Conservation (phyloP, 2,329 filamentous ascomycete species). For the Metarhizium guizhouense region DNA sequence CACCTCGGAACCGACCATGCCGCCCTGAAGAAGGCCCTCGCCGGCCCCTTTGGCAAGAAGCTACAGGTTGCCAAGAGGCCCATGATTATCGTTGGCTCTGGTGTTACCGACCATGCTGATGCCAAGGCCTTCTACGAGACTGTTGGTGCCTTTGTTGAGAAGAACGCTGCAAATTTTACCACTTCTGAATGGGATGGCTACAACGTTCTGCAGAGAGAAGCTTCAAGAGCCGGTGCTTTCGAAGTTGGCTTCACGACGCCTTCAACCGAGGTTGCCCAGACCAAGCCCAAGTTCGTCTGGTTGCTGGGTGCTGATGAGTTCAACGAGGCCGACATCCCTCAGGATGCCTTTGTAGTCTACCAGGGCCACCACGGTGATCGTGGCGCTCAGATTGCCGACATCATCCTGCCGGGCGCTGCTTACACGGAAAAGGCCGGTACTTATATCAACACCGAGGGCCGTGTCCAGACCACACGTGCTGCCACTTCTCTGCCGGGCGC, state of each 20-base stretch:
- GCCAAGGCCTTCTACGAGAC: constrained; percentile 90
- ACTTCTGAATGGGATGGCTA: constrained; percentile 94
- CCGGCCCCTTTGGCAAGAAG: constrained; percentile 88
- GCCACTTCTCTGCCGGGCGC: constrained; percentile 85
- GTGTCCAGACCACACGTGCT: constrained; percentile 86
- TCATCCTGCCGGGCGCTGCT: constrained; percentile 86
- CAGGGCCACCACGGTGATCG: constrained; percentile 96
- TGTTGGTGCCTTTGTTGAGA: constrained; percentile 84
- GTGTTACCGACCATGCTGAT: constrained; percentile 82
- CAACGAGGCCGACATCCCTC: constrained; percentile 75
- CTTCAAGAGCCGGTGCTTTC: constrained; percentile 86
- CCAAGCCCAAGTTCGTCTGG: constrained; percentile 92
- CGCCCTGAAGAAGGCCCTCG: constrained; percentile 75
- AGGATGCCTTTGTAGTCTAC: constrained; percentile 94
- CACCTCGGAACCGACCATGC: constrained; percentile 74
- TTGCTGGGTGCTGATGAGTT: constrained; percentile 93
- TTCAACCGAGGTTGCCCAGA: constrained; percentile 70
- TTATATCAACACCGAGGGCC: constrained; percentile 96
- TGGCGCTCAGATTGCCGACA: constrained; percentile 85
- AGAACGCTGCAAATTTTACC: constrained; percentile 80
- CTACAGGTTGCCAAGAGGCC: constrained; percentile 78
- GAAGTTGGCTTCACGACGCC: constrained; percentile 92
- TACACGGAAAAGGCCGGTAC: constrained; percentile 97
- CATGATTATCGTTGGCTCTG: constrained; percentile 94
- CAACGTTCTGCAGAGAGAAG: constrained; percentile 90